Conservation (phyloP, 441 rosid species). For the Syzygium syzygioides region DNA sequence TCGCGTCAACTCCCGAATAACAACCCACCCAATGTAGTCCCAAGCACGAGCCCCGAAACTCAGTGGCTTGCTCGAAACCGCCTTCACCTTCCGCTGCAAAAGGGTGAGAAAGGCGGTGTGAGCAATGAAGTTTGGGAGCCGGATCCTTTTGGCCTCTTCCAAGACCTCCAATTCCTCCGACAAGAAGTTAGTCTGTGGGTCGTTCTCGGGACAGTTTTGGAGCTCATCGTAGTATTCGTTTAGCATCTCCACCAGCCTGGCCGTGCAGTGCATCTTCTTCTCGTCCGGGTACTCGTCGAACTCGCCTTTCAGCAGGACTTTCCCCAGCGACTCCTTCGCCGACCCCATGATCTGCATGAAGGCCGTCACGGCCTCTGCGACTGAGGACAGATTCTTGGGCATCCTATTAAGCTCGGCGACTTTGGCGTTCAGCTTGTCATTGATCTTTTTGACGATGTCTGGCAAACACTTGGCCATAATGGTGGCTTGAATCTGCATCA, state of each 20-base stretch:
- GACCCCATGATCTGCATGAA: conserved; percentile 13
- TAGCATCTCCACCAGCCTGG: conserved; percentile 3
- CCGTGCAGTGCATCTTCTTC: not conserved
- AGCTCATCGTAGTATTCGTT: not conserved
- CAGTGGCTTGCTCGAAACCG: not conserved
- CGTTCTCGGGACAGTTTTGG: not conserved
- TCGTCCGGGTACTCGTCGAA: conserved; percentile 8
- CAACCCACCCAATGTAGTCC: not conserved
- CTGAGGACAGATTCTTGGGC: conserved; percentile 2
- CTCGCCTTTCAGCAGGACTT: conserved; percentile 5
- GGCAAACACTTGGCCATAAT: conserved; percentile 9
- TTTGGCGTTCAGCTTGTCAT: conserved; percentile 1
- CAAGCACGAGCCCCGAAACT: not conserved
- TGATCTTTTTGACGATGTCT: conserved; percentile 3
- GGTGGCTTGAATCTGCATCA: conserved; percentile 9
- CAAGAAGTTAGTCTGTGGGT: not conserved
- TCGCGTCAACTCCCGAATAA: not conserved
- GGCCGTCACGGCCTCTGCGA: conserved; percentile 6
- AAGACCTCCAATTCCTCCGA: not conserved
- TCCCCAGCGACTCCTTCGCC: conserved; percentile 7
- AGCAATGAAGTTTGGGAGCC: conserved; percentile 9
- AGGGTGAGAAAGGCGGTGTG: not conserved
- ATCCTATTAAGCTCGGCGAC: not conserved
- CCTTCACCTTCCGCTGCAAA: not conserved
- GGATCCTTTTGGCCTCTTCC: conserved; percentile 6